Base-by-base conservation (phyloP, 208 protist species). In the Tetramitus jugosus region DNA sequence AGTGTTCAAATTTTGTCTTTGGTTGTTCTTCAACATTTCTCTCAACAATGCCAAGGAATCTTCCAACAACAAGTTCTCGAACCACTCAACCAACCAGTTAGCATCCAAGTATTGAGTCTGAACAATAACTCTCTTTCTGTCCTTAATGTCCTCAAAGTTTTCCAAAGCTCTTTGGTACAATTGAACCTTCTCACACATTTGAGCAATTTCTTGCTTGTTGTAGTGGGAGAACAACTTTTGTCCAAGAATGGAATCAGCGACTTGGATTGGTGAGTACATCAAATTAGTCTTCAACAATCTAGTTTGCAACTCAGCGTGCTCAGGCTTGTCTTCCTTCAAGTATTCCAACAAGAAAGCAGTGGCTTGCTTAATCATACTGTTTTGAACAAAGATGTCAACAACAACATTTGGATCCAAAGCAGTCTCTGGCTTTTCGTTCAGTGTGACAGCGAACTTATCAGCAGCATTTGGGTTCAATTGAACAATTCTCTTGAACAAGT, bases 241-340 rank as follows among this genome's bases (percentile, higher is more conserved):
- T 10, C 86, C 91, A 83, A 99, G 92, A 64, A 99, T 98, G 76
- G 96, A 94, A 83, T 99, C 96, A 4, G 97, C 94, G 8, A 99
- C 95, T 76, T 95, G 92, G 53, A 96, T 94, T 31, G 92, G 89
- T 23, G 93, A 96, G 76, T 93, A 91, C 82, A 97, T 92, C n/a
- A 99, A 85, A 85, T 99, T 99, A 79, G 99, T 98, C 87, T 99
- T 97, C 13, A 99, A 88, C 52, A 99, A 88, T 77, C 97, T 96
- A 13, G 98, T 99, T 88, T 99, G 98, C 7, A 99, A 89, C 13
- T 74, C 64, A 17, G 79, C 94, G 60, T 93, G 87, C 78, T 89
- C 84, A 13, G 84, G 81, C 52, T 78, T 77, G 81, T 94, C 85
- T 42, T 91, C 90, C 37, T 84, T 86, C 43, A 99, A 87, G 20